Conservation (phyloP, 257 asterid species). For the Verbena officinalis region DNA sequence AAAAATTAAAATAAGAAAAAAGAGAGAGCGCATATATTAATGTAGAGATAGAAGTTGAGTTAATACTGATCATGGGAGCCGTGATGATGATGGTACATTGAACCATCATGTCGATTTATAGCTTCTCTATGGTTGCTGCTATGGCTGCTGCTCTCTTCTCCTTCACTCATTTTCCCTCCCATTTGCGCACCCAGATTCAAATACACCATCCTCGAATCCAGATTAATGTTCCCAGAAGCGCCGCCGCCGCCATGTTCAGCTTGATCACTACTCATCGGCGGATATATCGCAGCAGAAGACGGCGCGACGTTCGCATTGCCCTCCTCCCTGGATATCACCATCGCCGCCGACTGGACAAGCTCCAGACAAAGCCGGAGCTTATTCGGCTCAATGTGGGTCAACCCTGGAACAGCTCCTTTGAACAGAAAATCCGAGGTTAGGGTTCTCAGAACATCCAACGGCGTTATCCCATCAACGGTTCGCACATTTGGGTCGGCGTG, state of each 20-base stretch:
- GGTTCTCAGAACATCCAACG: conserved; percentile 82
- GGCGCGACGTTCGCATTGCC: conserved; percentile 52
- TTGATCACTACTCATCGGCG: conserved; percentile 52
- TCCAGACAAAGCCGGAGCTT: conserved; percentile 85
- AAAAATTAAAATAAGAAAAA: background rate
- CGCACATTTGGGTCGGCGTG: conserved; percentile 93
- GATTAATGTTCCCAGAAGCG: conserved; percentile 34
- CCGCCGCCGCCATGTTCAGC: conserved; percentile 48
- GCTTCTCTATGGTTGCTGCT: conserved; percentile 60
- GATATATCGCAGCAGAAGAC: conserved; percentile 46
- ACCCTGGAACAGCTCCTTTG: conserved; percentile 90
- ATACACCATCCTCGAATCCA: conserved; percentile 84
- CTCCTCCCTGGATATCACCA: conserved; percentile 91
- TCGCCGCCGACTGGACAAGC: conserved; percentile 89
- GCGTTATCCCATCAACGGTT: conserved; percentile 80
- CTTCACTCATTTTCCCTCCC: conserved; percentile 47
- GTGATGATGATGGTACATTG: conserved; percentile 71
- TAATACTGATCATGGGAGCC: conserved; percentile 57
- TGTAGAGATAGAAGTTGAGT: conserved; percentile 19
- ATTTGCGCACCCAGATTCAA: conserved; percentile 74
- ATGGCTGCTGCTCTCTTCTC: conserved; percentile 55
- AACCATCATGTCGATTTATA: conserved; percentile 53
- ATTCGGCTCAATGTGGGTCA: conserved; percentile 79
- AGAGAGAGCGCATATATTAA: too few species aligned
- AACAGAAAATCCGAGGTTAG: conserved; percentile 90